Evolutionary conservation across 495 filamentous ascomycete species (phyloP).

Genomic region (Aspergillus affinis): DNA sequence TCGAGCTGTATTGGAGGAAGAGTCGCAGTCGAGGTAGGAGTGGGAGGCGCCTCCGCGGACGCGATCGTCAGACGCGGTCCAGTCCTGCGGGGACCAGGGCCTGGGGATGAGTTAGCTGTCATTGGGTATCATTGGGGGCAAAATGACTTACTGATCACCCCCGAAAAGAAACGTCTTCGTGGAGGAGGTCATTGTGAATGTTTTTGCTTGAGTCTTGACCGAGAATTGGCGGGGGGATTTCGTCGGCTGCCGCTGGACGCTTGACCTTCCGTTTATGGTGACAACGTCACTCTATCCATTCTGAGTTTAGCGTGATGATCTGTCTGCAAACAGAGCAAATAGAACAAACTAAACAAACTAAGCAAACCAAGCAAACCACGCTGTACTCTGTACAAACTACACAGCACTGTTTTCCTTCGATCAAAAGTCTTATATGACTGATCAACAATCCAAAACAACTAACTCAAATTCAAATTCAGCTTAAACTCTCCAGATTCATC

Average conservation of each 20-base stretch:
- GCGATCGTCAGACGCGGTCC: constrained; percentile 68
- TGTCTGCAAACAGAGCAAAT: no score
- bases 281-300: neutral
- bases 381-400: neutral
- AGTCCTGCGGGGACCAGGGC: constrained; percentile 57
- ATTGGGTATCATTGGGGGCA: neutral
- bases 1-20: constrained; percentile 23
- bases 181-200: neutral
- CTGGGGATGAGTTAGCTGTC: constrained; percentile 8
- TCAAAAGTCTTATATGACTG: neutral
- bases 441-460: no score
- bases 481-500: neutral
- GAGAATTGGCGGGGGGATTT: no score
- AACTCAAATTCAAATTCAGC: no score
- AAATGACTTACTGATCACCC: constrained; percentile 11
- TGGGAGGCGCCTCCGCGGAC: constrained; percentile 69
- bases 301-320: neutral
- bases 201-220: neutral
- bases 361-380: no score
- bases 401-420: neutral
- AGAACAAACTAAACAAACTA: no score
- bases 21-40: constrained; percentile 47
- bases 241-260: no score
- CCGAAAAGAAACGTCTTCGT: constrained; percentile 13
- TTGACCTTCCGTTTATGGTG: no score